Base-by-base conservation (phyloP, 2,329 filamentous ascomycete species). In the Bipolaris cookei region DNA sequence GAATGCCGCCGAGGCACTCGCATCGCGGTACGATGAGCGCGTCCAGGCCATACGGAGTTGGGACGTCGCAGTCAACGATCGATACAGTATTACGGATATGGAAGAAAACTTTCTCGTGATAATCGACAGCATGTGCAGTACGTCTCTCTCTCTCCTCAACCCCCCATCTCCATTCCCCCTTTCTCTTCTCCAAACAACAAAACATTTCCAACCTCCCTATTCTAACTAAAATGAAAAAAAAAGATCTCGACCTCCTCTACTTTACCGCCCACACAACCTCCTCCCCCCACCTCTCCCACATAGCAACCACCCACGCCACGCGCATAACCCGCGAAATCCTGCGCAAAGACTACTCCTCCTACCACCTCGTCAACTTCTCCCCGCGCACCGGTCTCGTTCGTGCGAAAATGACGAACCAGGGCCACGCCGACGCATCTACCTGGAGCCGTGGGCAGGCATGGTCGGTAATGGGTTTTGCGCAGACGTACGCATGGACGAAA, bases 401-500 rank as follows among this genome's bases (percentile, higher is more conserved):
- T 59, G 73, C 77, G 18, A 76, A 76, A n/a, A 72, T 81, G 53
- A 83, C 81, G 0, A 81, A 82, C 45, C 81, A 83, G 61, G 81
- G 81, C 0, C 77, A 77, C 63, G 66, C 64, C 1, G 78, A 82
- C 49, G 65, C 65, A 1, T 81, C 78, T 0, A 81, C 76, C 8
- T 83, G 81, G 81, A 70, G 77, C 4, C 74, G 81, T 3, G 81
- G 81, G 0, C 81, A 83, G 54, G 80, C 80, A 0, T 83, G 81
- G 81, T 77, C 78, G 0, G 79, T 83, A 2, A 74, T 77, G 45
- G 81, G 81, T 0, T 83, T 82, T 51, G 76, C 77, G 0, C 76
- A 82, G 62, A 77, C 77, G 0, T 82, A 81, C 50, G 62, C 63
- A n/a, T 83, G 81, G 80, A 83, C 82, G 0, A 71, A 73, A 10